Evolutionary conservation across 208 protist genomes (phyloP), one percentile per base, ranked within the genome.

Genomic region (Plasmodiophora brassicae): DNA sequence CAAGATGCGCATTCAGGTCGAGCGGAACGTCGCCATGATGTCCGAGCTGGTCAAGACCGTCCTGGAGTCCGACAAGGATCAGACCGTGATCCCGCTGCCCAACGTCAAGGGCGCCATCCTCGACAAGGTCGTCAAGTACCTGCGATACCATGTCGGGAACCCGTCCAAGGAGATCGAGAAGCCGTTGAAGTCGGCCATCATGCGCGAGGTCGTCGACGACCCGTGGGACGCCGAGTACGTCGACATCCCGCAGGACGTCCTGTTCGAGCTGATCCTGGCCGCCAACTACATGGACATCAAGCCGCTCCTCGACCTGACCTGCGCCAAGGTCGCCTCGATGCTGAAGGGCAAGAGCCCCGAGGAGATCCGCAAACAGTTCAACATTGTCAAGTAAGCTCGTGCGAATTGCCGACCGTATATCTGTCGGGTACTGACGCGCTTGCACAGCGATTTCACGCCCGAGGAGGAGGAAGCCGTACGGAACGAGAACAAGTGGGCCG

Each of bases 271-370:
- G 5, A 90, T 90, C 90, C 84, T 91, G 88, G 89, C 89, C 10
- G 89, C 89, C 28, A 91, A 91, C 65, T 91, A 91, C 71, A 91
- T 91, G 89, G 88, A 91, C 41, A 72, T 92, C 5, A 92, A 92
- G 60, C 60, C 89, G 0, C 43, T 92, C 28, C 90, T 92, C 14
- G 90, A 92, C 32, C 87, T 92, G 14, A 91, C 90, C 25, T 92
- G 90, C 60, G 88, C 87, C 32, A 92, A 91, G 57, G 88, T 92
- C 78, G 90, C 90, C 22, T 91, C 88, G 45, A 92, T 92, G 90
- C 46, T 92, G n/a, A 89, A 89, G 44, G 87, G 87, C 38, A 89
- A 89, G 86, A 88, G 50, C 46, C 87, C 87, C 36, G 87, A 89
- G 36, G 53, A 89, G 38, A 89, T 89, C 45, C 53, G 87, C 25